These are phyloP conservation scores for Cordyceps pruinosa DNA, from an alignment of 2,329 filamentous ascomycete species.

Conservation along the genomic window DNA sequence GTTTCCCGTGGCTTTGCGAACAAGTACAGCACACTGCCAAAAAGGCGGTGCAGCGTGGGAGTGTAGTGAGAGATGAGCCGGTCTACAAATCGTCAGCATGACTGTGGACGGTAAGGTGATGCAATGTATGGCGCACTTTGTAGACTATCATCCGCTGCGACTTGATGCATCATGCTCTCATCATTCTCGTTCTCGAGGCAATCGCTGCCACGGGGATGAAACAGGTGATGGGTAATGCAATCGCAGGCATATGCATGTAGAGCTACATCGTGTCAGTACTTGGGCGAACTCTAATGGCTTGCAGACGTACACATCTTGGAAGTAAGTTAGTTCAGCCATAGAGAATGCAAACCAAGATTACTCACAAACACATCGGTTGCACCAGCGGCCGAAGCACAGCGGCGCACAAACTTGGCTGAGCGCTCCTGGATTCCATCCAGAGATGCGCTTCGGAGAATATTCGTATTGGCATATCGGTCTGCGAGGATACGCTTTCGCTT, in stretches of 20 bases:
- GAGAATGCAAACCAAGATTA: background rate
- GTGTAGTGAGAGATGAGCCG: constrained; percentile 53
- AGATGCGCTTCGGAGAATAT: constrained; percentile 50
- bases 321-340: constrained; percentile 8
- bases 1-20: constrained; percentile 49
- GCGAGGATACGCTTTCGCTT: constrained; percentile 57
- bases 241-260: constrained; percentile 65
- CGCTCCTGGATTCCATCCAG: constrained; percentile 52
- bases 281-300: background rate
- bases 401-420: constrained; percentile 47
- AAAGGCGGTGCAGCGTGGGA: constrained; percentile 42
- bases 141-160: constrained; percentile 60
- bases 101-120: background rate
- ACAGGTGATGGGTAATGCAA: constrained; percentile 62
- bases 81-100: constrained; percentile 34
- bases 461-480: constrained; percentile 62
- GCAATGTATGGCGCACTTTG: constrained; percentile 43
- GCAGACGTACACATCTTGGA: constrained; percentile 27
- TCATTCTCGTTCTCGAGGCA: constrained; percentile 51
- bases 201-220: constrained; percentile 57
- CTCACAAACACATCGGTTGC: constrained; percentile 55
- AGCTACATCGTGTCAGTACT: constrained; percentile 21
- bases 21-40: constrained; percentile 38
- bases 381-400: constrained; percentile 39
- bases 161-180: constrained; percentile 59